A percentile compares a stretch with the other conserved stretches of the same genome.
Evolutionary conservation across 2,329 filamentous ascomycete species (phyloP).

Genomic region (Aspergillus intermedius): DNA sequence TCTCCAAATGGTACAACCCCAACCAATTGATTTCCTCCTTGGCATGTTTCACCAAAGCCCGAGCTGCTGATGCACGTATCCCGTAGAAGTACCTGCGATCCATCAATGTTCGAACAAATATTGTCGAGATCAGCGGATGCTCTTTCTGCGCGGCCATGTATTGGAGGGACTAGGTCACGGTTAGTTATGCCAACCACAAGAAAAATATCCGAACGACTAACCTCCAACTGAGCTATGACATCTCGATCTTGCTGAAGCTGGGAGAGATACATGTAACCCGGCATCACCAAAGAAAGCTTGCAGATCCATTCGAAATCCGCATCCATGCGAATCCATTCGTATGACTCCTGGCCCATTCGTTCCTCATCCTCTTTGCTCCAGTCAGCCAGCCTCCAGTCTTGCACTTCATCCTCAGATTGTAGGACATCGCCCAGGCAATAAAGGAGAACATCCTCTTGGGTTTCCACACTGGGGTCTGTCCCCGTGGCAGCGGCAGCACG

Average conservation of each 20-base stretch:
- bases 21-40: constrained; percentile 65
- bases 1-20: constrained; percentile 76
- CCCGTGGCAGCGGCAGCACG: constrained; percentile 59
- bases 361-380: constrained; percentile 86
- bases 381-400: constrained; percentile 77
- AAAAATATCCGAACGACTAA: constrained; percentile 17
- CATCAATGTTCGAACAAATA: constrained; percentile 81
- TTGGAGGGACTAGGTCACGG: constrained; percentile 56
- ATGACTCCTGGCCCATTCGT: constrained; percentile 90
- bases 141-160: constrained; percentile 62
- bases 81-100: constrained; percentile 91
- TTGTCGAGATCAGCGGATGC: constrained; percentile 78
- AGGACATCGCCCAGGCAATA: constrained; percentile 92
- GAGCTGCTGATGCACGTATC: constrained; percentile 77
- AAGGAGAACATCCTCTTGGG: constrained; percentile 72
- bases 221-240: constrained; percentile 74
- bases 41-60: constrained; percentile 70
- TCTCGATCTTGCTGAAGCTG: constrained; percentile 96
- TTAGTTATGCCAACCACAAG: constrained; percentile 4
- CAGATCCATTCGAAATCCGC: constrained; percentile 98
- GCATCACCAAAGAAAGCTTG: constrained; percentile 73
- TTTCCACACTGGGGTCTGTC: constrained; percentile 57
- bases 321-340: constrained; percentile 97
- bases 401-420: constrained; percentile 70
- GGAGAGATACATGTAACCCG: constrained; percentile 95